A percentile compares a stretch with the other conserved stretches of the same genome.
These are phyloP conservation scores for Trypanosoma mega DNA, from an alignment of 208 protist genomes.

Conservation along the genomic window DNA sequence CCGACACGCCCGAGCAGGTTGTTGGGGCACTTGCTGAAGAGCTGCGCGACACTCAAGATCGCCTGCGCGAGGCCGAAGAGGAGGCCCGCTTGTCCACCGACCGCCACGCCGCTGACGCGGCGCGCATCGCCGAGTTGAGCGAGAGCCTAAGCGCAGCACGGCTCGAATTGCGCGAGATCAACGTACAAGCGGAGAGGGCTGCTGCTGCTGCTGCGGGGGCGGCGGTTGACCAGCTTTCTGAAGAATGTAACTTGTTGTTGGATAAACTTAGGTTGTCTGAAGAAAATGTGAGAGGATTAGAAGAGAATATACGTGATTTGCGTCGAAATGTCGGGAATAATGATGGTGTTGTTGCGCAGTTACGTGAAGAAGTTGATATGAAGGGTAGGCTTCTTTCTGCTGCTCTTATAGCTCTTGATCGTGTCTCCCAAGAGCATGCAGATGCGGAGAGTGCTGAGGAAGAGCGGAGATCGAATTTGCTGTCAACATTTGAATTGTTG, in stretches of 20 bases:
- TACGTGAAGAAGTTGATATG: conserved; percentile 11
- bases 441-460: not conserved
- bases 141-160: conserved; percentile 18
- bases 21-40: conserved; percentile 15
- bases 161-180: conserved; percentile 6
- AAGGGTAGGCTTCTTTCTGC: not conserved
- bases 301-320: not conserved
- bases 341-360: not conserved
- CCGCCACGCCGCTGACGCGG: conserved; percentile 1
- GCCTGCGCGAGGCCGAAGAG: conserved; percentile 21
- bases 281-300: not conserved
- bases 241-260: not conserved
- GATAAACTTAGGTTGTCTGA: not conserved
- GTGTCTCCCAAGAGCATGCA: not conserved
- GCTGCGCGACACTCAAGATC: conserved; percentile 18
- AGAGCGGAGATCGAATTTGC: not conserved
- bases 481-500: conserved; percentile 10
- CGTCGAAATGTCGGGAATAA: not conserved
- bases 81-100: not conserved
- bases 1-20: not conserved
- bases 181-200: conserved; percentile 7
- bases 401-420: conserved; percentile 1
- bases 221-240: conserved; percentile 22
- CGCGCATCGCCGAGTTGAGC: conserved; percentile 13
- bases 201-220: conserved; percentile 17